Base-by-base conservation (phyloP, 805 yeast genomes). In the Candida sphagnicola region DNA sequence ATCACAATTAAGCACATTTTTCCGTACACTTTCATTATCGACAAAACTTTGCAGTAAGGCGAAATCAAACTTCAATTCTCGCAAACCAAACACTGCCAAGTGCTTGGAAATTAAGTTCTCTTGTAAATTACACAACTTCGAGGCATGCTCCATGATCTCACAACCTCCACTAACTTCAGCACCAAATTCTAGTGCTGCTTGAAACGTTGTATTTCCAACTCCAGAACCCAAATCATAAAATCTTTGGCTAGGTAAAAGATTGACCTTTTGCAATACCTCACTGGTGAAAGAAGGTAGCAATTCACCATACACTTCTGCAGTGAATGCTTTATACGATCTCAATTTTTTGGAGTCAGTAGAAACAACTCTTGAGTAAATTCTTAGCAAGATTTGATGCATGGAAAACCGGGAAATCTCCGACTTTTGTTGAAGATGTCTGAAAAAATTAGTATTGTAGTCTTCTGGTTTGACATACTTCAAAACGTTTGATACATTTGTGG, bases 171-270 rank as follows among this genome's bases (percentile, higher is more conserved):
- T 82, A 12, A 54, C 48, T 38, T 70, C 70, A 43, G 89, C 84
- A 2, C 96, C 95, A 55, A 77, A 79, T 51, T 89, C 95, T 25
- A 90, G 59, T 0, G 96, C 88, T 0, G 96, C 95, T 57, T 89
- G 96, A 30, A 89, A 72, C 0, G 85, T 82, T 41, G 96, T 87
- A 54, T 90, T 90, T 0, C 96, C 97, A 12, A 90, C 96, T 12
- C 97, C 97, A 0, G 95, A 87, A 0, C 97, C 97, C 17, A 90
- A 67, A 60, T 90, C 97, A 45, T 90, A 78, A 51, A 88, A 89
- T n/a, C 68, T 74, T 31, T 77, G 74, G 1, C 59, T 61, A 1
- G 77, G 68, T 26, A 65, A 58, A 35, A 89, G 61, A 1, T 70
- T 72, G 35, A 88, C 82, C 51, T 82, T 84, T 8, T 66, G 58